Evolutionary conservation across 371 early-diverging fungal genomes (phyloP).

Genomic region (Synchytrium microbalum): DNA sequence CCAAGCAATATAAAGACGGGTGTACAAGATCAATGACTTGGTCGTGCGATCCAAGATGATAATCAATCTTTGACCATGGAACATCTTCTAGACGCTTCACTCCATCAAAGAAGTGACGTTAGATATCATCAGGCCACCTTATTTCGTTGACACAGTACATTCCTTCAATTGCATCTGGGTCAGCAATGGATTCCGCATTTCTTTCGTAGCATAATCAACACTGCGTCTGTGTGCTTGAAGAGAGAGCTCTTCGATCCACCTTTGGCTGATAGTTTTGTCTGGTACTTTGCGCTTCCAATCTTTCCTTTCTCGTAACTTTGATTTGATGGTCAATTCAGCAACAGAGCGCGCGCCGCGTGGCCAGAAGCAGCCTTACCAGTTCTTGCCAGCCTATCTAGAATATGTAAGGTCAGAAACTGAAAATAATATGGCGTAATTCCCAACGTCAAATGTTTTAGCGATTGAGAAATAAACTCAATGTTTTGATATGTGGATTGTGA

Average conservation of each 20-base stretch:
- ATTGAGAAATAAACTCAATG: too few relatives aligned
- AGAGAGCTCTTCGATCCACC: neutral
- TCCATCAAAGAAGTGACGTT: conserved; percentile 16
- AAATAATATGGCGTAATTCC: too few relatives aligned
- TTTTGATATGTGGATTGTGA: too few relatives aligned
- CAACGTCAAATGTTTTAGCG: too few relatives aligned
- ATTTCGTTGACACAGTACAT: neutral
- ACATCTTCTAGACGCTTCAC: conserved; percentile 22
- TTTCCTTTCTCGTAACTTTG: neutral
- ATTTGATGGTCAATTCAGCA: neutral
- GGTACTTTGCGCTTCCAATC: neutral
- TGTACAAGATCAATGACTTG: conserved; percentile 55
- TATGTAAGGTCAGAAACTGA: too few relatives aligned
- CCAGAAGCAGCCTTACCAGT: neutral
- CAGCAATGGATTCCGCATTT: neutral
- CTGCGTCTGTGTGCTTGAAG: neutral
- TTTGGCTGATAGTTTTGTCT: neutral
- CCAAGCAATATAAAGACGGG: conserved; percentile 49
- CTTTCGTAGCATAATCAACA: neutral
- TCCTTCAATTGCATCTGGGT: neutral
- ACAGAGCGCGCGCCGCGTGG: neutral
- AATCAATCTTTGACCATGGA: conserved; percentile 33
- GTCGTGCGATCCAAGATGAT: conserved; percentile 43
- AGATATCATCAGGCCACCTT: conserved; percentile 15
- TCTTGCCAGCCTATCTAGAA: neutral